Base-by-base conservation (phyloP, 805 yeast genomes). In the Gaillardinia entomophila region DNA sequence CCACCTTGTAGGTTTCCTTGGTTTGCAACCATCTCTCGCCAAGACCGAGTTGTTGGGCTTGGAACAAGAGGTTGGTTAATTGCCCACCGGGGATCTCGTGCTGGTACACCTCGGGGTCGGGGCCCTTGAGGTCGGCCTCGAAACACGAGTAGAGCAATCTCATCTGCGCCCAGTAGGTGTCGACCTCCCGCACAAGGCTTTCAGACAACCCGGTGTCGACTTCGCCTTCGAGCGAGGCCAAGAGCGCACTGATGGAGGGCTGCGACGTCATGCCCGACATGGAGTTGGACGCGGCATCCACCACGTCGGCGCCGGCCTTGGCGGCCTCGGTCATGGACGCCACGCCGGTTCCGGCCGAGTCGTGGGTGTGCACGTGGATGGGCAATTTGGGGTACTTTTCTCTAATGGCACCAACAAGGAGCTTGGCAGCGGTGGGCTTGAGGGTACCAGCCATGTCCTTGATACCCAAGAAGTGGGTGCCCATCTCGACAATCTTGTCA, bases 21-120 rank as follows among this genome's bases (percentile, higher is more conserved):
- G 99, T 92, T 67, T 86, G 94, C 42, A 75, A 73, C 99, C 99
- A 92, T 69, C 85, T 88, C 49, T 84, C 82, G 48, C 98, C 99
- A 44, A 92, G 74, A 40, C 99, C 99, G 53, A 92, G 87, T 68
- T 94, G 97, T 66, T 87, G 96, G 38, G 99, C 98, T 72, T 92
- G 99, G 94, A 92, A 92, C 49, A 94, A 67, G 67, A 92, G 72
- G 73, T 92, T 92, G 43, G 99, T 92, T 64, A 92, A 79, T 70
- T 92, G 99, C 45, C 99, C 99, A 72, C 99, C 99, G 37, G 99
- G 99, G 48, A 92, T 92, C 74, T 92, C 99, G 68, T 92, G 98
- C 50, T 80, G 79, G 66, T 92, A 92, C 37, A 92, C 98, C 65
- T 92, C 98, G 50, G 99, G 97, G 66, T 92, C 99, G 39, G 99